Percentiles rank a stretch among this genome's conserved stretches.
Evolutionary conservation across 768 basidiomycete genomes (phyloP).

Genomic region (Austroboletus eburneus): DNA sequence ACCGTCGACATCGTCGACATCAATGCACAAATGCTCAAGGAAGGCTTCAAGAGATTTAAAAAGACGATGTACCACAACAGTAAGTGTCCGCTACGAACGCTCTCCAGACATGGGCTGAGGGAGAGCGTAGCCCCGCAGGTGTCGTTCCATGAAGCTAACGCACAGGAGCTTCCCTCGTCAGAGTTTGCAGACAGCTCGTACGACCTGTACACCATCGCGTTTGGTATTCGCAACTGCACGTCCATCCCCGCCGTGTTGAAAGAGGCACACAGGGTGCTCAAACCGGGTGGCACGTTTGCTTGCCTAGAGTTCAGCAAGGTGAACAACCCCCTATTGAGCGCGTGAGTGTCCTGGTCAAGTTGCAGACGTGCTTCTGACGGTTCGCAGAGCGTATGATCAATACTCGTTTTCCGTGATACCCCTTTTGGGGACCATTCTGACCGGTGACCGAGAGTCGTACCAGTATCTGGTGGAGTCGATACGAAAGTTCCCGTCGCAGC

Average conservation of each 20-base stretch:
- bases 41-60: conserved; percentile 86
- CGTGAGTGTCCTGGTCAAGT: conserved; percentile 49
- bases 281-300: conserved; percentile 93
- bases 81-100: conserved; percentile 35
- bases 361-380: conserved; percentile 4
- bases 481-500: conserved; percentile 84
- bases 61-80: conserved; percentile 99
- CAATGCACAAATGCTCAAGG: conserved; percentile 92
- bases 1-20: conserved; percentile 90
- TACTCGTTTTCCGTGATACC: conserved; percentile 97
- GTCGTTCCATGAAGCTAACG: conserved; percentile 89
- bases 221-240: conserved; percentile 97
- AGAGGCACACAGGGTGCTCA: conserved; percentile 91
- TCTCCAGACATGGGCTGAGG: conserved; percentile 2
- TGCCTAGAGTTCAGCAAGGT: conserved; percentile 97
- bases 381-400: conserved; percentile 77
- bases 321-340: conserved; percentile 76
- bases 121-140: conserved; percentile 75
- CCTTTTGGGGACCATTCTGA: conserved; percentile 92
- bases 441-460: conserved; percentile 91
- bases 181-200: conserved; percentile 80
- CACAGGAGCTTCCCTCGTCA: conserved; percentile 66
- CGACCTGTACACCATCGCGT: conserved; percentile 97
- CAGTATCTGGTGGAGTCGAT: conserved; percentile 99
- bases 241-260: conserved; percentile 81